Evolutionary conservation across 176 grass and related monocot species (phyloP).

Genomic region (Microstegium vimineum): DNA sequence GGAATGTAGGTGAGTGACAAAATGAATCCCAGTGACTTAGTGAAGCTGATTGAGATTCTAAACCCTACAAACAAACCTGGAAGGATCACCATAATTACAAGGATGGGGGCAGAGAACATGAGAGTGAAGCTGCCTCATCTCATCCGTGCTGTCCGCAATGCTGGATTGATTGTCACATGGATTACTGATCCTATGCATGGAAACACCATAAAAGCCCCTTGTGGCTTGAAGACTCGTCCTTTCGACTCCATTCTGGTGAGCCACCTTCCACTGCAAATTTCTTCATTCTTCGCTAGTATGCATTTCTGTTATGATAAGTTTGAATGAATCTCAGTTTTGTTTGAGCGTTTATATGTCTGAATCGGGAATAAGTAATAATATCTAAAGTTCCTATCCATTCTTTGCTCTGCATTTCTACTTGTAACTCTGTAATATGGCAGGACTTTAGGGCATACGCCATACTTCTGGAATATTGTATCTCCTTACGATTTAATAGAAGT

Average conservation of each 20-base stretch:
- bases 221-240: slow-evolving; percentile 89
- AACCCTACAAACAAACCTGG: slow-evolving; percentile 95
- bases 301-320: slow-evolving; percentile 3
- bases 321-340: background rate
- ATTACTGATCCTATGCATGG: slow-evolving; percentile 97
- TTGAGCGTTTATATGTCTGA: background rate
- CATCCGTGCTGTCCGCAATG: slow-evolving; percentile 71
- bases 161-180: slow-evolving; percentile 92
- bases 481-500: background rate
- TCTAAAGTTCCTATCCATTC: background rate
- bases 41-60: slow-evolving; percentile 93
- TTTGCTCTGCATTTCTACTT: background rate
- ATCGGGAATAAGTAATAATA: background rate
- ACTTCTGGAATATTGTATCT: background rate
- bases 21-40: slow-evolving; percentile 86
- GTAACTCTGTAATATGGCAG: background rate
- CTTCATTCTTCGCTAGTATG: background rate
- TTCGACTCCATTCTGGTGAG: slow-evolving; percentile 86
- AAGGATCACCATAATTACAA: slow-evolving; percentile 92
- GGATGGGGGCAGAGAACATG: slow-evolving; percentile 99
- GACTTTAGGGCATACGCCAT: background rate
- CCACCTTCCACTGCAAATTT: background rate
- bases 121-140: slow-evolving; percentile 95
- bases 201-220: slow-evolving; percentile 96
- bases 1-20: slow-evolving; percentile 89